These are phyloP conservation scores for Mucor saturninus DNA, from an alignment of 371 early-diverging fungal genomes.

Conservation along the genomic window DNA sequence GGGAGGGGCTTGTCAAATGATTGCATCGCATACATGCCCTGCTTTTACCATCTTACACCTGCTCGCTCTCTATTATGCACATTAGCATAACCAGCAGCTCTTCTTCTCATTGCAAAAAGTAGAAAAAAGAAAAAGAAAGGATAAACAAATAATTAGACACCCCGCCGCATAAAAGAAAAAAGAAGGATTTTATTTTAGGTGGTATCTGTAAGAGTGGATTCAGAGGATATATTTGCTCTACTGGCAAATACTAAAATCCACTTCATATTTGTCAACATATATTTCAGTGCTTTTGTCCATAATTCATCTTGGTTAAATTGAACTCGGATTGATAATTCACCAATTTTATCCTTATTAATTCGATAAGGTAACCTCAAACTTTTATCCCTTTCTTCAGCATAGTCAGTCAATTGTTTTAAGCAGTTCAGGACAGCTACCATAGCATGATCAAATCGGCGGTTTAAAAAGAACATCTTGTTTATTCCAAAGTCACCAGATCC, in stretches of 20 bases:
- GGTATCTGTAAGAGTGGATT: slow-evolving; percentile 5
- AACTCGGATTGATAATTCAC: slow-evolving; percentile 80
- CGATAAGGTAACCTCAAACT: slow-evolving; percentile 84
- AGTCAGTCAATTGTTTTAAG: slow-evolving; percentile 85
- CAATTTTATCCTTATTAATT: slow-evolving; percentile 90
- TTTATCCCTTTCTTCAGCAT: slow-evolving; percentile 74
- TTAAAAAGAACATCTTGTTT: slow-evolving; percentile 79
- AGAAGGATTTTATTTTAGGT: neutral
- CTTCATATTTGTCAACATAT: slow-evolving; percentile 86
- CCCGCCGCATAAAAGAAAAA: slow-evolving; percentile 1
- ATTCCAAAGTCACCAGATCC: slow-evolving; percentile 87
- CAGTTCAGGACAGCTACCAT: slow-evolving; percentile 91
- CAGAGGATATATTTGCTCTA: slow-evolving; percentile 37
- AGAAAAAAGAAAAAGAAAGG: neutral
- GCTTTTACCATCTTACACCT: slow-evolving; percentile 26
- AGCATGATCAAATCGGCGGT: slow-evolving; percentile 87
- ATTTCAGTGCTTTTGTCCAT: slow-evolving; percentile 93
- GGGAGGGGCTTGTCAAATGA: neutral
- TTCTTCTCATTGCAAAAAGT: slow-evolving; percentile 35
- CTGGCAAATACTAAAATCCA: slow-evolving; percentile 82
- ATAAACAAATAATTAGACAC: neutral
- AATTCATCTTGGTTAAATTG: slow-evolving; percentile 89
- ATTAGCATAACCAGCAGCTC: slow-evolving; percentile 44
- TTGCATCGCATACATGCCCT: no score
- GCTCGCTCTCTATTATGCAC: slow-evolving; percentile 32